phyloP scores from a whole-genome alignment of 352 stramenopile genomes.

The Globisporangium polare region DNA sequence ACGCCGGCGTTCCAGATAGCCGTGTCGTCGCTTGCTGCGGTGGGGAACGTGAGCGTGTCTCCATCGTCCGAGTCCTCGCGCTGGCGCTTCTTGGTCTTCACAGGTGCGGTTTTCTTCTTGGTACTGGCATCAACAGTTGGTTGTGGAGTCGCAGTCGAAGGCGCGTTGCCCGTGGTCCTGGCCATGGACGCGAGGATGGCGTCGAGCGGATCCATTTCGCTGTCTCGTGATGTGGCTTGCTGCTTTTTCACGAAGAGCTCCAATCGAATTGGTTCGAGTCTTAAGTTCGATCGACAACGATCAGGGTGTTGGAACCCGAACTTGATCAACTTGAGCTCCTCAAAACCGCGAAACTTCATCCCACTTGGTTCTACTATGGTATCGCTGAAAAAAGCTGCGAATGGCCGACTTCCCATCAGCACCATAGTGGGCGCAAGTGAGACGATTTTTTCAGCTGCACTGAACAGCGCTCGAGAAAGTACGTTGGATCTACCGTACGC shows the following conservation, averaged over 20 bases:
- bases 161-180: constrained; percentile 61
- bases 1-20: constrained; percentile 55
- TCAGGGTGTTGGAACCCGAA: too few relatives aligned
- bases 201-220: constrained; percentile 54
- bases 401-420: too few relatives aligned
- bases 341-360: too few relatives aligned
- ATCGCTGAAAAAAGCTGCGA: too few relatives aligned
- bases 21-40: background rate
- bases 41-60: constrained; percentile 3
- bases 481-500: too few relatives aligned
- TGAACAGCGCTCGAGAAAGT: too few relatives aligned
- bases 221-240: background rate
- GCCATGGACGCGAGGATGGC: constrained; percentile 83
- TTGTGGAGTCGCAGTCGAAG: background rate
- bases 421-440: too few relatives aligned
- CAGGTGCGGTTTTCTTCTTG: background rate
- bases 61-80: constrained; percentile 12
- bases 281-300: too few relatives aligned
- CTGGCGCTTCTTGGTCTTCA: constrained; percentile 31
- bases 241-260: background rate
- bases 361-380: too few relatives aligned
- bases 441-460: too few relatives aligned
- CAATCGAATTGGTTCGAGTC: too few relatives aligned
- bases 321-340: too few relatives aligned
- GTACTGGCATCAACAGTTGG: background rate